A percentile compares a stretch with the other conserved stretches of the same genome.
Conservation (phyloP, 208 protist genomes). For the Wallacemonas sp. region DNA sequence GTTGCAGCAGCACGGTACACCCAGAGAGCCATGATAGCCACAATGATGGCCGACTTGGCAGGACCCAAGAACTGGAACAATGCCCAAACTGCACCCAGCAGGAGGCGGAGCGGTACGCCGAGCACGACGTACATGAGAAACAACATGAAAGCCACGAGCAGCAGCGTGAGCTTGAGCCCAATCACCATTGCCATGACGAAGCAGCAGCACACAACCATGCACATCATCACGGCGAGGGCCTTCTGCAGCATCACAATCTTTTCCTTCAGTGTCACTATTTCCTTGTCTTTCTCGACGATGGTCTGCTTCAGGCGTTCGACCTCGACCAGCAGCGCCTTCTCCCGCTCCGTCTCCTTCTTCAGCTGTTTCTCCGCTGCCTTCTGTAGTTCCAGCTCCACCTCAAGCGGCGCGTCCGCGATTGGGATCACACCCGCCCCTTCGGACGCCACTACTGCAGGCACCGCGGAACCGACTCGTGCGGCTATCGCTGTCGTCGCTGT, state of each 20-base stretch:
- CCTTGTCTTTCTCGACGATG: conserved; percentile 48
- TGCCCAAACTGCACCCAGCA: conserved; percentile 46
- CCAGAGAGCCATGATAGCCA: conserved; percentile 40
- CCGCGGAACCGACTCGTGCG: no score
- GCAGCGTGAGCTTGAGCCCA: conserved; percentile 60
- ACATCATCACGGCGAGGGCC: conserved; percentile 54
- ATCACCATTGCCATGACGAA: conserved; percentile 53
- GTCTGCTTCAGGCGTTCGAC: conserved; percentile 25
- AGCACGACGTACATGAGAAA: conserved; percentile 41
- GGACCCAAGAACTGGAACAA: conserved; percentile 71
- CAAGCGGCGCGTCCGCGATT: conserved; percentile 18
- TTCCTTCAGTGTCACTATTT: conserved; percentile 64
- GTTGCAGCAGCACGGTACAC: conserved; percentile 17
- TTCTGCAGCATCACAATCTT: conserved; percentile 68
- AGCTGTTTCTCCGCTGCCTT: conserved; percentile 23
- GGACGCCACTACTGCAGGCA: neutral
- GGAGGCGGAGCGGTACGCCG: conserved; percentile 43
- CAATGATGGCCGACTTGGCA: conserved; percentile 31
- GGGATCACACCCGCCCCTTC: neutral
- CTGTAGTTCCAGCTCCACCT: conserved; percentile 25
- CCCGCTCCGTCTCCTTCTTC: conserved; percentile 13
- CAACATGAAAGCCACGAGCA: conserved; percentile 32
- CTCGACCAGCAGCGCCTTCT: conserved; percentile 26
- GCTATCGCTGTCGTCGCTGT: no score
- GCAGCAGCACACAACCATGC: conserved; percentile 41